Base-by-base conservation (phyloP, 2,329 filamentous ascomycete genomes). In the Aspergillaceae sp. region DNA sequence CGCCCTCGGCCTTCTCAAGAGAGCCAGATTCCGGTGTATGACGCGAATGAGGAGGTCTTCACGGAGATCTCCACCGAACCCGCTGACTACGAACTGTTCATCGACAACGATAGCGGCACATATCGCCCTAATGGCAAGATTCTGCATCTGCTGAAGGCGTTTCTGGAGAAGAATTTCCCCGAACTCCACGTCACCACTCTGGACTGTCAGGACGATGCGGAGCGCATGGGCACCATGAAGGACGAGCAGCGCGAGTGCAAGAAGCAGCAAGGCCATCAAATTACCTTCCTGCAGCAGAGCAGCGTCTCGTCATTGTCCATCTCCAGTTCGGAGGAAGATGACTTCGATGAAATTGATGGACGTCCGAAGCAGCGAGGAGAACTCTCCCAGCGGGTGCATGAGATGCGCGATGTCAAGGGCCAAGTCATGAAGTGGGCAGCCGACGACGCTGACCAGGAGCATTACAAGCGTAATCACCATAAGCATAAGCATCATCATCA, bases 91-190 rank as follows among this genome's bases (percentile, higher is more conserved):
- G 85, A 94, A 62, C 78, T 97, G 6, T 74, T 92, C 52, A 96
- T 97, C 60, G 91, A 97, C 71, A 97, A 97, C 59, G 91, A 95
- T 66, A 88, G 83, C 45, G 91, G 91, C 7, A 97, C 91, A 0
- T 97, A 97, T 65, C 80, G 91, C 0, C 91, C 91, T 0, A 88
- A 94, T 60, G 84, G 85, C 46, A 76, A 82, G 7, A 74, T 87
- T 7, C 76, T 97, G 1, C 86, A 86, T 0, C 63, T 82, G 0
- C 73, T 97, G 1, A 81, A 83, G 44, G 60, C 73, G 7, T 94
- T 88, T 60, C 68, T 97, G 2, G 70, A 82, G 30, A 66, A 65
- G 27, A 88, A 91, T 54, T 81, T 96, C 32, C 86, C 87, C 0
- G 88, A 87, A 0, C 70, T 97, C 1, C 80, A 84, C 43, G 73